phyloP scores from a whole-genome alignment of 768 basidiomycete species.

The Tephrocybe sp. region DNA sequence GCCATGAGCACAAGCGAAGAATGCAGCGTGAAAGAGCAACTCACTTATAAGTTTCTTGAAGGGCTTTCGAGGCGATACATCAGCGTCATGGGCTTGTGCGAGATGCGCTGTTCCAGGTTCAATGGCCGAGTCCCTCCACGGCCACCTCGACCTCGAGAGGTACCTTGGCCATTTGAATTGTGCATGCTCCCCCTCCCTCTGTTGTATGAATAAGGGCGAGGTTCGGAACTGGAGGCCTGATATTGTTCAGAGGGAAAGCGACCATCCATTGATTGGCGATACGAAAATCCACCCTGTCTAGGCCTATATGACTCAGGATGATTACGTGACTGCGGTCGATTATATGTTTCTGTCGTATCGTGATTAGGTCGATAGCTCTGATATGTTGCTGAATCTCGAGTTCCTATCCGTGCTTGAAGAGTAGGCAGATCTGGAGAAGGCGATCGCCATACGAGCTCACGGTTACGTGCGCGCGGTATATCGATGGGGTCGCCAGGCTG shows the following conservation, averaged over 20 bases:
- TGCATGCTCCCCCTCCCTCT: conserved; percentile 2
- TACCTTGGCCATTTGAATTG: not conserved
- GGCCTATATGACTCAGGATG: not conserved
- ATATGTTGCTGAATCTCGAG: conserved; percentile 8
- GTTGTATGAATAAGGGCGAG: not conserved
- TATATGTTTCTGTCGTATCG: not conserved
- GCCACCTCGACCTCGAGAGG: conserved; percentile 17
- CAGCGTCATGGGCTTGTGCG: conserved; percentile 18
- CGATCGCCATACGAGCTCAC: conserved; percentile 14
- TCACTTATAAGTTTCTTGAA: conserved; percentile 1
- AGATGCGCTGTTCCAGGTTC: conserved; percentile 27
- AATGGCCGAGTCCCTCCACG: conserved; percentile 9
- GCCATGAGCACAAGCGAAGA: not conserved
- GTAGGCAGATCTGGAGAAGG: conserved; percentile 20
- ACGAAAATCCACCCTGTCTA: not conserved
- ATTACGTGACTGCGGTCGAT: conserved; percentile 4
- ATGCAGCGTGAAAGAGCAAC: not conserved
- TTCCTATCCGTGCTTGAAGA: conserved; percentile 17
- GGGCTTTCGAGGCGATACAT: conserved; percentile 19
- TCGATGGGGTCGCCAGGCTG: not conserved
- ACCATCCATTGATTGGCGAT: not conserved
- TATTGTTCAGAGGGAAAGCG: conserved; percentile 1
- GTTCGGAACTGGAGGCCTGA: conserved; percentile 3
- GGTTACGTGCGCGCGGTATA: conserved; percentile 2
- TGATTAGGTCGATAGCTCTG: conserved; percentile 17